These are phyloP conservation scores for Podila horticola DNA, from an alignment of 192 early-diverging fungal genomes.

Conservation along the genomic window DNA sequence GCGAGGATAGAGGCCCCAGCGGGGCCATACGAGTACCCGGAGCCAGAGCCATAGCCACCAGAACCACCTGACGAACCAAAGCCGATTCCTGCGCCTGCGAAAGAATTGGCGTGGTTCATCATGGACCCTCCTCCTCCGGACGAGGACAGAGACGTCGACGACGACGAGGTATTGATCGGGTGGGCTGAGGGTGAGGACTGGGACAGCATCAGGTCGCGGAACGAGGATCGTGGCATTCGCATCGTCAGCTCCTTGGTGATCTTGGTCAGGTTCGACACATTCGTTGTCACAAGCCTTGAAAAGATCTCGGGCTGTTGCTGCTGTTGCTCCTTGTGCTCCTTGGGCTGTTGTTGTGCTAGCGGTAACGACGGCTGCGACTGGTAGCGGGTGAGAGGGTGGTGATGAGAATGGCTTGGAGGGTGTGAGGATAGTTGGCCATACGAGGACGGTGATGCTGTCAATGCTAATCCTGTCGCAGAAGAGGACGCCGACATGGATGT, in stretches of 20 bases:
- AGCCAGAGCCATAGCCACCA: conserved; percentile 11
- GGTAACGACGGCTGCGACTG: too few species aligned
- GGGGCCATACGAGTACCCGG: conserved; percentile 8
- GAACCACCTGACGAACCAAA: background rate
- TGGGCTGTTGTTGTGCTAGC: background rate
- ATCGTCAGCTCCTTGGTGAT: conserved; percentile 45
- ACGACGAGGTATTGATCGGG: background rate
- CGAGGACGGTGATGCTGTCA: conserved; percentile 6
- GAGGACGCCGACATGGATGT: conserved; percentile 23
- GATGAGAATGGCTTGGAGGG: background rate
- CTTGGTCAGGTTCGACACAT: conserved; percentile 43
- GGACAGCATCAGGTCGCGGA: conserved; percentile 21
- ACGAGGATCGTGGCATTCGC: conserved; percentile 42
- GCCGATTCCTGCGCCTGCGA: conserved; percentile 34
- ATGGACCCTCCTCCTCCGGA: background rate
- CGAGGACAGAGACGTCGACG: background rate
- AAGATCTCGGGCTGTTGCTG: conserved; percentile 26
- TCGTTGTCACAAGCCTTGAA: conserved; percentile 38
- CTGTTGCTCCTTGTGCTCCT: background rate
- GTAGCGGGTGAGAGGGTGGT: background rate
- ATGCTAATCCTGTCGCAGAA: conserved; percentile 4
- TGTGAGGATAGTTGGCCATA: background rate
- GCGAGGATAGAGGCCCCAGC: conserved; percentile 28
- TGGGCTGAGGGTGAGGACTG: background rate
- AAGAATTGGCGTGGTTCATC: conserved; percentile 9